These are phyloP conservation scores for Cystobasidium slooffiae DNA, from an alignment of 1,284 basidiomycete genomes.

Conservation along the genomic window DNA sequence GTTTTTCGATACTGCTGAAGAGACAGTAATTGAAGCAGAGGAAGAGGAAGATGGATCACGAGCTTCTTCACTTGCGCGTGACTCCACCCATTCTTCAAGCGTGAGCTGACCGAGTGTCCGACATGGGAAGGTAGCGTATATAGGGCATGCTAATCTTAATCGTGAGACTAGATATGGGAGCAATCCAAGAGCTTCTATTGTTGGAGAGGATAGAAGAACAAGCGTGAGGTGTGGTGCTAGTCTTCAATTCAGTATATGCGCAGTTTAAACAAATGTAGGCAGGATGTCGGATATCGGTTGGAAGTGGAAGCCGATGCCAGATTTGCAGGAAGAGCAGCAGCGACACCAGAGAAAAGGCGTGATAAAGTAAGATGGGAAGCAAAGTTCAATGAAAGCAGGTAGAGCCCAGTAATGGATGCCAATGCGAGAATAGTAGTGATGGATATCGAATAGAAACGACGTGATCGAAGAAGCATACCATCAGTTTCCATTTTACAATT, in stretches of 20 bases:
- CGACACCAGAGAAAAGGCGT: too few species aligned
- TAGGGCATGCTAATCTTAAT: slow-evolving; percentile 85
- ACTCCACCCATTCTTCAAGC: slow-evolving; percentile 54
- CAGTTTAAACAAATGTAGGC: not conserved
- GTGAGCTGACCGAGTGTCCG: slow-evolving; percentile 95
- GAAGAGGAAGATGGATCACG: slow-evolving; percentile 4
- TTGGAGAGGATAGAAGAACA: slow-evolving; percentile 90
- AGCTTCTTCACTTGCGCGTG: slow-evolving; percentile 49
- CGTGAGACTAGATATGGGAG: slow-evolving; percentile 61
- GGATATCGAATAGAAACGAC: not conserved
- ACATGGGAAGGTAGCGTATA: slow-evolving; percentile 95
- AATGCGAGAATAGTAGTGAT: not conserved
- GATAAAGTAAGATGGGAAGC: not conserved
- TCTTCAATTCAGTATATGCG: slow-evolving; percentile 59
- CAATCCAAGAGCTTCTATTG: slow-evolving; percentile 82
- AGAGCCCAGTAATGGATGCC: not conserved
- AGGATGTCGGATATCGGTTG: not conserved
- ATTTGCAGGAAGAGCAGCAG: too few species aligned
- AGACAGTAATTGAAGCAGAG: not conserved
- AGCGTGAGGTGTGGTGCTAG: slow-evolving; percentile 82
- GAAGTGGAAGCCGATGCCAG: not conserved
- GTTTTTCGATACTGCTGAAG: not conserved
- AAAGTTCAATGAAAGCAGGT: not conserved
- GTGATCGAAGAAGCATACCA: slow-evolving; percentile 16
- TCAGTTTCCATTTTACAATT: not conserved